Conservation (phyloP, 768 basidiomycete species). For the Boletus tomentosulus region DNA sequence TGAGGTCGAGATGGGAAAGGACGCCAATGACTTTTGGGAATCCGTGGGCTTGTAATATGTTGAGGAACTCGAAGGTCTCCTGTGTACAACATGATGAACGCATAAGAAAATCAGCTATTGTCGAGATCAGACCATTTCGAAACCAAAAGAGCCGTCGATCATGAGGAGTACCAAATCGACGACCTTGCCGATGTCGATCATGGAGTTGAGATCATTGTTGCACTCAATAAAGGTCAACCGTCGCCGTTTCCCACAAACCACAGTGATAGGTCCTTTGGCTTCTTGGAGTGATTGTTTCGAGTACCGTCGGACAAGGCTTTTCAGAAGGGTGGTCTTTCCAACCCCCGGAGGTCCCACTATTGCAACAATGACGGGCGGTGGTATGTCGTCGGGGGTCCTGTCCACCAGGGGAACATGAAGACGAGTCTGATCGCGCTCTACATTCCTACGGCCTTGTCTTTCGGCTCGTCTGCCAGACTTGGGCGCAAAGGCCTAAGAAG, state of each 20-base stretch:
- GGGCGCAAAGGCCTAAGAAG: slow-evolving; percentile 76
- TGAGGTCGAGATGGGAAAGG: slow-evolving; percentile 93
- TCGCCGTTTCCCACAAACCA: slow-evolving; percentile 89
- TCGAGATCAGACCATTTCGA: slow-evolving; percentile 83
- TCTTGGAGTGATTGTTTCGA: slow-evolving; percentile 92
- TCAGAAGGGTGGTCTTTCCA: slow-evolving; percentile 92
- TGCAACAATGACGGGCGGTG: slow-evolving; percentile 92
- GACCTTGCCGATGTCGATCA: slow-evolving; percentile 97
- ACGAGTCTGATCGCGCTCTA: slow-evolving; percentile 89
- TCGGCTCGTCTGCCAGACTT: slow-evolving; percentile 89
- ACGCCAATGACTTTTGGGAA: slow-evolving; percentile 98
- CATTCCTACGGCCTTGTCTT: slow-evolving; percentile 83
- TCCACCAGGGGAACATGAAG: slow-evolving; percentile 96
- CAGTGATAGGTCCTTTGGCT: slow-evolving; percentile 89
- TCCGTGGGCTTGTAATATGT: slow-evolving; percentile 93
- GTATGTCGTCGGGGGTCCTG: slow-evolving; percentile 85
- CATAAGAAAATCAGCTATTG: not conserved
- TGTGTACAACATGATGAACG: slow-evolving; percentile 28
- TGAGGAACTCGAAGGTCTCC: slow-evolving; percentile 99
- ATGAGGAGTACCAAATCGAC: slow-evolving; percentile 95
- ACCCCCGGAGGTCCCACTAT: slow-evolving; percentile 96
- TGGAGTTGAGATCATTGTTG: slow-evolving; percentile 95
- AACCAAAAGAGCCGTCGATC: slow-evolving; percentile 97
- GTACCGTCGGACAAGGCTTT: slow-evolving; percentile 85
- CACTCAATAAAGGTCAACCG: slow-evolving; percentile 96